Base-by-base conservation (phyloP, 176 grass and related monocot genomes). In the Oryza longistaminata region DNA sequence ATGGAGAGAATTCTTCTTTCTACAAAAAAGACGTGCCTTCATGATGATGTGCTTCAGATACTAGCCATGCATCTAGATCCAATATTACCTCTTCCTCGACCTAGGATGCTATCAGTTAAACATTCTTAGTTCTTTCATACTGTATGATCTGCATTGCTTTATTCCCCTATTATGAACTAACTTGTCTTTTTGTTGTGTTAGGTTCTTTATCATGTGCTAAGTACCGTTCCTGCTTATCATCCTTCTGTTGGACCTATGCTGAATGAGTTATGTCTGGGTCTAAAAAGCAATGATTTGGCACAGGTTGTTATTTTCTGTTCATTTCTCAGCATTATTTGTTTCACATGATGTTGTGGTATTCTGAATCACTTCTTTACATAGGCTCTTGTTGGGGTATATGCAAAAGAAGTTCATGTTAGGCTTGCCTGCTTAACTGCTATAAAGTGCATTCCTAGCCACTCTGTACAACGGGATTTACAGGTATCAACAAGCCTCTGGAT, bases 141-240 rank as follows among this genome's bases (percentile, higher is more conserved):
- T 84, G 73, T 35, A 68, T 83, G 9, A 62, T 39, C 77, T 86
- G 77, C n/a, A 71, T 86, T 77, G 10, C 66, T 85, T 74, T 69
- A n/a, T 69, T 55, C 33, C 77, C 68, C 9, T 64, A 25, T 2
- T 83, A 87, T 76, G 83, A 42, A 78, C 37, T 69, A 33, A 85
- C 70, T 13, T 66, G 52, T 55, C 85, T 81, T 74, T 43, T 49
- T 3, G 13, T 71, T 69, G 86, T 21, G 43, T 9, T 74, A 98
- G 96, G 96, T 87, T 91, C 93, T 98, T 81, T 98, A 98, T 93
- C 91, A 98, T 92, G 96, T 90, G 68, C 79, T 98, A 58, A 94
- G 96, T 70, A 85, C 87, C 53, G 65, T 90, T 85, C 93, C 91
- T 71, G 79, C 93, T 78, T 92, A 93, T 90, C 96, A 95, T 77